Percentiles rank a stretch among this genome's conserved stretches.
Conservation (phyloP, 2,329 filamentous ascomycete genomes). For the Xylaria multiplex region DNA sequence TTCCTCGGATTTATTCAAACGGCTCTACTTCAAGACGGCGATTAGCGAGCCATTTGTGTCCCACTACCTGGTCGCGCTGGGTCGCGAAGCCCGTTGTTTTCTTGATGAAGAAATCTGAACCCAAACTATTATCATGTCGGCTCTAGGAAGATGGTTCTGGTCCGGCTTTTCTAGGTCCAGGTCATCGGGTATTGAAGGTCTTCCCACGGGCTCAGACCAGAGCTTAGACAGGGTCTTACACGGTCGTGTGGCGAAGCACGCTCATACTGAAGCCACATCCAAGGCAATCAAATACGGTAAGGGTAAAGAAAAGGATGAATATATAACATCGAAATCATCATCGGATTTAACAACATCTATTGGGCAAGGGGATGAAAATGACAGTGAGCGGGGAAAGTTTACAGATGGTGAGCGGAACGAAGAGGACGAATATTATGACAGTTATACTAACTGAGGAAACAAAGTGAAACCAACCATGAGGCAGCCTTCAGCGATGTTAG, state of each 20-base stretch:
- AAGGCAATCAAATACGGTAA: neutral
- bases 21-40: neutral
- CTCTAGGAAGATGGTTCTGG: conserved; percentile 31
- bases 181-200: neutral
- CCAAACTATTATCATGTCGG: conserved; percentile 33
- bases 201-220: conserved; percentile 11
- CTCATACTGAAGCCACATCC: conserved; percentile 5
- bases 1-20: neutral
- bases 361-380: neutral
- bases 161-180: conserved; percentile 10
- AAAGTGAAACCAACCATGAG: neutral
- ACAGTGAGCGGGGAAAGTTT: neutral
- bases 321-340: neutral
- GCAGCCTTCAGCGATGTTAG: conserved; percentile 4
- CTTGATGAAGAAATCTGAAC: neutral
- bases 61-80: neutral
- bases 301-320: neutral
- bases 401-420: neutral
- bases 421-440: neutral
- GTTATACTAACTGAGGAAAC: neutral
- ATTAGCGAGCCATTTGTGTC: neutral
- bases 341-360: neutral
- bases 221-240: conserved; percentile 34
- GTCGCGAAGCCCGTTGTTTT: neutral
- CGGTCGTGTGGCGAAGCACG: conserved; percentile 41